Evolutionary conservation across 1,284 basidiomycete genomes (phyloP).

Genomic region (Violaceomyces palustris): DNA sequence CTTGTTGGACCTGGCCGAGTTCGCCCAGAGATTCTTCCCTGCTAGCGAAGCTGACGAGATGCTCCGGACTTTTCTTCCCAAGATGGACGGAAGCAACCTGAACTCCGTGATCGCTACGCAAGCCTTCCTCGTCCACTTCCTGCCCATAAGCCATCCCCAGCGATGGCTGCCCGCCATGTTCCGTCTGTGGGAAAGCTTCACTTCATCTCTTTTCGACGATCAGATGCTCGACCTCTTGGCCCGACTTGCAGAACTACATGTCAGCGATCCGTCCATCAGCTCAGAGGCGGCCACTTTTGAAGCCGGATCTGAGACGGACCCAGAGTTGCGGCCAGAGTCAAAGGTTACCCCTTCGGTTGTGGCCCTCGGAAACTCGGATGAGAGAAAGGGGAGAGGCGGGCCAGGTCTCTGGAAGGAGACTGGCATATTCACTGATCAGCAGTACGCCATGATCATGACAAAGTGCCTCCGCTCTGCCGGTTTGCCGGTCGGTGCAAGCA

Average conservation of each 20-base stretch:
- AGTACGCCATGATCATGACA: constrained; percentile 80
- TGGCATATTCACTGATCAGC: constrained; percentile 78
- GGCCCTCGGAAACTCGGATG: background rate
- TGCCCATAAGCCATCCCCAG: constrained; percentile 46
- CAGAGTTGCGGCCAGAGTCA: background rate
- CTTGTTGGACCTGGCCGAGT: constrained; percentile 79
- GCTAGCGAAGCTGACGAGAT: constrained; percentile 83
- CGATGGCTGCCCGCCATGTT: constrained; percentile 57
- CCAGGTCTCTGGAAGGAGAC: constrained; percentile 63
- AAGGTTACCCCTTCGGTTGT: background rate
- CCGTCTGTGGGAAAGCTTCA: constrained; percentile 78
- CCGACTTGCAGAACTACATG: constrained; percentile 70
- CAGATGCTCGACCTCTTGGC: constrained; percentile 77
- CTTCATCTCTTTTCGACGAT: constrained; percentile 73
- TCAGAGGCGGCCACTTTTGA: constrained; percentile 10
- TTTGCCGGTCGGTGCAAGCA: constrained; percentile 58
- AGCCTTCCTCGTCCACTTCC: constrained; percentile 49
- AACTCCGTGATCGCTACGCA: constrained; percentile 55
- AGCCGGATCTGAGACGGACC: constrained; percentile 7
- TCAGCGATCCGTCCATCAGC: constrained; percentile 55
- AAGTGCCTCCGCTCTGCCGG: constrained; percentile 82
- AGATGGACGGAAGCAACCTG: constrained; percentile 68
- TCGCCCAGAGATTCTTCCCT: constrained; percentile 80
- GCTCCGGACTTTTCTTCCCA: constrained; percentile 71
- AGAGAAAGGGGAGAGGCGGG: background rate